These are phyloP conservation scores for Mycosarcoma mackinlayi DNA, from an alignment of 1,284 basidiomycete genomes.

Conservation along the genomic window DNA sequence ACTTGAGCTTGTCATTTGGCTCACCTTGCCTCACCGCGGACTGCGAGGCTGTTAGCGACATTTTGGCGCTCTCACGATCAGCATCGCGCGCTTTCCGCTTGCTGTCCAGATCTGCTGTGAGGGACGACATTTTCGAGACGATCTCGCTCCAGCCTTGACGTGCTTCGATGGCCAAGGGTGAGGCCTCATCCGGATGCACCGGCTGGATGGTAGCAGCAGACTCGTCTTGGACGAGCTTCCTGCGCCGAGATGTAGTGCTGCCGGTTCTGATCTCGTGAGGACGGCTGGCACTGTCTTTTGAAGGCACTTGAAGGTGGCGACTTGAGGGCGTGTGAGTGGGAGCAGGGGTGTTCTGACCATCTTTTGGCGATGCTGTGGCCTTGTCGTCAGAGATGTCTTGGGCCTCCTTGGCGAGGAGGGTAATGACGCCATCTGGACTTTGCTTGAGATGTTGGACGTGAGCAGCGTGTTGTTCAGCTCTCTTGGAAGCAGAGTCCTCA, in stretches of 20 bases:
- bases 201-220: conserved; percentile 30
- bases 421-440: conserved; percentile 45
- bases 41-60: conserved; percentile 1
- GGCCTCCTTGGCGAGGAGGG: conserved; percentile 37
- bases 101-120: conserved; percentile 23
- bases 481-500: conserved; percentile 1
- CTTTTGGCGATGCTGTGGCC: conserved; percentile 16
- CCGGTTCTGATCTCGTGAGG: not conserved
- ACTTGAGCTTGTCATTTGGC: not conserved
- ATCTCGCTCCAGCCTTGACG: conserved; percentile 58
- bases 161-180: conserved; percentile 46
- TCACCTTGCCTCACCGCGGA: not conserved
- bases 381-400: conserved; percentile 37
- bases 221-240: conserved; percentile 21
- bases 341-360: not conserved
- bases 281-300: not conserved
- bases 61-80: conserved; percentile 11
- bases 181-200: conserved; percentile 21
- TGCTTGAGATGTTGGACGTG: conserved; percentile 41
- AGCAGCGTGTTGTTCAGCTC: conserved; percentile 25
- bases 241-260: conserved; percentile 1
- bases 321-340: not conserved
- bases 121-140: conserved; percentile 41
- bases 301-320: not conserved
- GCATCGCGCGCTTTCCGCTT: conserved; percentile 14